Evolutionary conservation across 2,329 filamentous ascomycete species (phyloP).

Genomic region (Pseudogymnoascus sp.): DNA sequence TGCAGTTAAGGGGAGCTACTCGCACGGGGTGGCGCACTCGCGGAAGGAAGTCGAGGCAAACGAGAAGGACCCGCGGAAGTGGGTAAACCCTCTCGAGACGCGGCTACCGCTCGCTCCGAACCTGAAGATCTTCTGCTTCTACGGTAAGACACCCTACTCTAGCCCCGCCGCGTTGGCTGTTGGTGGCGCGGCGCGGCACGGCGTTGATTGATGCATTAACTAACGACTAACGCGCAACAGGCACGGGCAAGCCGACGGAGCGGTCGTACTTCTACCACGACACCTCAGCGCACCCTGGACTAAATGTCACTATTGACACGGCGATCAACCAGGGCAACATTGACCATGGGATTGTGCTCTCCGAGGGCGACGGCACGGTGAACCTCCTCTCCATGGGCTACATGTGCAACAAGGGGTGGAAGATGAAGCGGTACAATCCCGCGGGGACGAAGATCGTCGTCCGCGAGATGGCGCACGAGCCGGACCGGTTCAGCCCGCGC

Average conservation of each 20-base stretch:
- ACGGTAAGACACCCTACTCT: slow-evolving; percentile 42
- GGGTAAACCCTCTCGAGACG: slow-evolving; percentile 91
- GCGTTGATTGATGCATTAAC: not conserved
- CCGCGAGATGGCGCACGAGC: slow-evolving; percentile 95
- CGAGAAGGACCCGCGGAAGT: slow-evolving; percentile 69
- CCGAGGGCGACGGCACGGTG: slow-evolving; percentile 93
- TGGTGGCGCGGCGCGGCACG: slow-evolving; percentile 1
- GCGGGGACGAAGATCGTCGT: slow-evolving; percentile 73
- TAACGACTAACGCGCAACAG: slow-evolving; percentile 16
- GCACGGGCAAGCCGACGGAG: slow-evolving; percentile 87
- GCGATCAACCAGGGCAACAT: slow-evolving; percentile 50
- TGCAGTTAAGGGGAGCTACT: slow-evolving; percentile 69
- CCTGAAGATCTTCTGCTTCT: slow-evolving; percentile 96
- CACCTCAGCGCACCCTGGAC: slow-evolving; percentile 55
- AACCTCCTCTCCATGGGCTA: slow-evolving; percentile 88
- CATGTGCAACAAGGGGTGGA: slow-evolving; percentile 96
- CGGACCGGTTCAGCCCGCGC: slow-evolving; percentile 81
- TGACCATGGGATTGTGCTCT: slow-evolving; percentile 90
- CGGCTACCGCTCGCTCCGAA: slow-evolving; percentile 79
- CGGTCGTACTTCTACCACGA: slow-evolving; percentile 84
- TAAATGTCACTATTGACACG: slow-evolving; percentile 71
- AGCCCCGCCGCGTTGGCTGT: not conserved
- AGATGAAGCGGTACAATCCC: slow-evolving; percentile 88
- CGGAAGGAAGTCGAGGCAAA: slow-evolving; percentile 73
- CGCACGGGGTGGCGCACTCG: slow-evolving; percentile 79